phyloP scores from a whole-genome alignment of 495 filamentous ascomycete genomes.

The Lasiosphaeris hirsuta region DNA sequence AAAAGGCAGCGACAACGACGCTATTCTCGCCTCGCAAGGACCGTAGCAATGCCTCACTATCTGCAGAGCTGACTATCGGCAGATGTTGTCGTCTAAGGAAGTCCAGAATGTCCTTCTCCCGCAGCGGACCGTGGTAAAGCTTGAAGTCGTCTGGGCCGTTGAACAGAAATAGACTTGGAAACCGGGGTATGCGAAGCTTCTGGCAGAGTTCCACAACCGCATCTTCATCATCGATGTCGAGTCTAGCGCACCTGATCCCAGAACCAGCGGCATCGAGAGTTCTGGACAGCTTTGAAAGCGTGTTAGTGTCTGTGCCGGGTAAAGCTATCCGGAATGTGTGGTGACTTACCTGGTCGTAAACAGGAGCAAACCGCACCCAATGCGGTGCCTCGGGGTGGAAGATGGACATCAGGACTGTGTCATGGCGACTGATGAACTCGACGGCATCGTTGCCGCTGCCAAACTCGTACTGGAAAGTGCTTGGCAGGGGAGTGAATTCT shows the following conservation, averaged over 20 bases:
- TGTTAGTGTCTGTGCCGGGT: neutral
- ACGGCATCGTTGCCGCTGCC: neutral
- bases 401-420: neutral
- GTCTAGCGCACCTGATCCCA: neutral
- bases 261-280: neutral
- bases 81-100: neutral
- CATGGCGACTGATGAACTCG: neutral
- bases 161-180: slow-evolving; percentile 3
- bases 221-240: neutral
- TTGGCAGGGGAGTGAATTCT: neutral
- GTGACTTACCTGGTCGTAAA: neutral
- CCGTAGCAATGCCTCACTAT: neutral
- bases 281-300: neutral
- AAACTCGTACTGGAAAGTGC: neutral
- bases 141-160: neutral
- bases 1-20: neutral
- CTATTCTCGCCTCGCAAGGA: neutral
- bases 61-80: neutral
- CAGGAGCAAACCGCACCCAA: neutral
- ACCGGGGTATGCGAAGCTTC: neutral
- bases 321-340: neutral
- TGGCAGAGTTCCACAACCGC: neutral
- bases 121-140: neutral
- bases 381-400: neutral
- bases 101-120: slow-evolving; percentile 1